phyloP scores from a whole-genome alignment of 2,329 filamentous ascomycete genomes.

The Epichloe typhina region DNA sequence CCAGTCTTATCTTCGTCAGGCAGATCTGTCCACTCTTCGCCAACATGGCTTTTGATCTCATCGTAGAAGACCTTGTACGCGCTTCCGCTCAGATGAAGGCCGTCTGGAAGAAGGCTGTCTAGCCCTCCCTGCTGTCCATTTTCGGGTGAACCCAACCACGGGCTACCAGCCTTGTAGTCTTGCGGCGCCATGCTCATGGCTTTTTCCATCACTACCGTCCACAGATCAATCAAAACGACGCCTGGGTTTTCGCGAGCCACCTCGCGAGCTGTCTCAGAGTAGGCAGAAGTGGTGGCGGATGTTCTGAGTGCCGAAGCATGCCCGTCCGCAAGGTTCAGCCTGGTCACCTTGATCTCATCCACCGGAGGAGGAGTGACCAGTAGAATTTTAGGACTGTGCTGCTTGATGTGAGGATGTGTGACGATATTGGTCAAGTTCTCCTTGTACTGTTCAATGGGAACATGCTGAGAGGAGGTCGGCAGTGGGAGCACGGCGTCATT shows the following conservation, averaged over 20 bases:
- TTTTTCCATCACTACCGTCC: constrained; percentile 62
- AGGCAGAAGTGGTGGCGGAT: constrained; percentile 35
- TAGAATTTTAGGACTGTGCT: constrained; percentile 60
- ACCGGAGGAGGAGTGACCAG: constrained; percentile 73
- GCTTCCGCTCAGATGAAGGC: constrained; percentile 42
- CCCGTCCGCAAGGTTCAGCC: constrained; percentile 33
- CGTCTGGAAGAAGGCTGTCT: constrained; percentile 40
- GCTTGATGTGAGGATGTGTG: constrained; percentile 53
- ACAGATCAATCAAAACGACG: constrained; percentile 65
- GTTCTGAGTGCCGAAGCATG: constrained; percentile 29
- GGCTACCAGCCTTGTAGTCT: constrained; percentile 38
- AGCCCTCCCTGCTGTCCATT: constrained; percentile 38
- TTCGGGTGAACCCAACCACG: constrained; percentile 35
- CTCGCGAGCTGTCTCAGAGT: constrained; percentile 47
- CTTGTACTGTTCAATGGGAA: constrained; percentile 64
- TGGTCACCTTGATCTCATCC: constrained; percentile 55
- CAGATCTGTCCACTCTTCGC: constrained; percentile 26
- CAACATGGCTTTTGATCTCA: constrained; percentile 33
- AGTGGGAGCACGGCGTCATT: constrained; percentile 70
- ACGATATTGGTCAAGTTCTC: constrained; percentile 60
- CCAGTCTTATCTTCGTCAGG: constrained; percentile 23
- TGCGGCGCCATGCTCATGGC: constrained; percentile 44
- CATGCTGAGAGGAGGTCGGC: constrained; percentile 54
- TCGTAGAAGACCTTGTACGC: constrained; percentile 41
- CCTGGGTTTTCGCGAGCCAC: constrained; percentile 57